phyloP scores from a whole-genome alignment of 768 basidiomycete species.

The Hortiboletus campestris region DNA sequence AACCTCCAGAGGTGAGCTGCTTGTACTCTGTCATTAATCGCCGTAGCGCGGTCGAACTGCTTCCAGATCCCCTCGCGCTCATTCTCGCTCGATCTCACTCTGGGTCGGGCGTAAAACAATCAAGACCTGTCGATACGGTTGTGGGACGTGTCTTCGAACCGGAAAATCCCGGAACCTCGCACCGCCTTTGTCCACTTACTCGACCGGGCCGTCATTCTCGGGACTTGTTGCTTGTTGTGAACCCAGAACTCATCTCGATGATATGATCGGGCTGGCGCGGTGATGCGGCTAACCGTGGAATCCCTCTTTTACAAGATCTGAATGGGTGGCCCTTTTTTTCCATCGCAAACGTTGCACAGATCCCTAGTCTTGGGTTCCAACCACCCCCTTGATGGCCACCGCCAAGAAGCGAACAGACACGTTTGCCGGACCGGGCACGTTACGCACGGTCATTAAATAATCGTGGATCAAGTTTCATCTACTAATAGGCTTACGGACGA shows the following conservation, averaged over 20 bases:
- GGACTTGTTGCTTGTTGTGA: too few species aligned
- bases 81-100: slow-evolving; percentile 27
- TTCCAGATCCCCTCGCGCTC: slow-evolving; percentile 50
- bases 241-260: too few species aligned
- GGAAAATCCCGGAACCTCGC: neutral
- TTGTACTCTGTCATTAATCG: slow-evolving; percentile 93
- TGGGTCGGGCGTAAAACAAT: too few species aligned
- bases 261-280: too few species aligned
- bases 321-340: neutral
- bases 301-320: neutral
- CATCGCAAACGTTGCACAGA: neutral
- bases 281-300: neutral
- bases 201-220: too few species aligned
- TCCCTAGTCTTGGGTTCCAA: neutral
- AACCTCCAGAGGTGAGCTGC: slow-evolving; percentile 78
- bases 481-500: neutral
- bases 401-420: neutral
- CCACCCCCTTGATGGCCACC: neutral
- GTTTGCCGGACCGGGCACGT: neutral
- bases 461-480: neutral
- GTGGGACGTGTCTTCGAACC: neutral
- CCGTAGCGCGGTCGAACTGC: slow-evolving; percentile 70
- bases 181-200: too few species aligned
- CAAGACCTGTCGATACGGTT: too few species aligned
- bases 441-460: slow-evolving; percentile 1